Conservation (phyloP, 2,329 filamentous ascomycete genomes). For the Corynespora cassiicola region DNA sequence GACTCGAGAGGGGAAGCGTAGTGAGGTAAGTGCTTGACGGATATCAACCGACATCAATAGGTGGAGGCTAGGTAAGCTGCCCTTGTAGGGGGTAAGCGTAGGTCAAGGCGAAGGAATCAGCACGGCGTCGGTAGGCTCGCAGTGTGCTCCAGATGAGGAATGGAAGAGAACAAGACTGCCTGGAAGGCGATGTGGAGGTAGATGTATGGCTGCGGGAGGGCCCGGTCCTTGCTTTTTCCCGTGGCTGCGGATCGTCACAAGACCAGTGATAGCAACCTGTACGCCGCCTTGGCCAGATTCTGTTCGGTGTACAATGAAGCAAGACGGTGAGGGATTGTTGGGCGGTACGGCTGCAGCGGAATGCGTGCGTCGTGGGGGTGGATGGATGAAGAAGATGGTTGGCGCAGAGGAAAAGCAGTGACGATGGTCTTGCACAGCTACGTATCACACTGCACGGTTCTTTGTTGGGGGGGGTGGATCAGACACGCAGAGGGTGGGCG, state of each 20-base stretch:
- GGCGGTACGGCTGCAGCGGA: constrained; percentile 31
- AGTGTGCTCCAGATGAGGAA: constrained; percentile 22
- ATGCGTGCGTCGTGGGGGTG: constrained; percentile 38
- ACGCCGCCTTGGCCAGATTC: constrained; percentile 33
- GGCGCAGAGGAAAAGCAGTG: constrained; percentile 21
- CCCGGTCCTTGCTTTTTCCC: constrained; percentile 30
- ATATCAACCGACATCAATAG: constrained; percentile 66
- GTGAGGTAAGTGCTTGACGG: constrained; percentile 59
- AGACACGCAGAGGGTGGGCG: constrained; percentile 19
- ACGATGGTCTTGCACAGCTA: constrained; percentile 23
- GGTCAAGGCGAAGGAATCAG: constrained; percentile 20
- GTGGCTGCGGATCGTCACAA: constrained; percentile 35
- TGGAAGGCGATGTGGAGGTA: constrained; percentile 23
- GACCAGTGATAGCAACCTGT: constrained; percentile 40
- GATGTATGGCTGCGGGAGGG: constrained; percentile 28
- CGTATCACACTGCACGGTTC: constrained; percentile 19
- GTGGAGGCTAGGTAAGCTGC: constrained; percentile 32
- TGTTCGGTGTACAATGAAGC: constrained; percentile 22
- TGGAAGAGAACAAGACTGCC: constrained; percentile 27
- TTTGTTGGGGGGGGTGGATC: too few species aligned
- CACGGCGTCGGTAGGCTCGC: constrained; percentile 23
- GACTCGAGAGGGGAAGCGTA: constrained; percentile 63
- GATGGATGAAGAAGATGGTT: constrained; percentile 25
- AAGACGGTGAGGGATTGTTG: constrained; percentile 26
- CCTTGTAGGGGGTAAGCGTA: constrained; percentile 25